phyloP scores from a whole-genome alignment of 371 early-diverging fungal species.

The Zancudomyces culisetae region DNA sequence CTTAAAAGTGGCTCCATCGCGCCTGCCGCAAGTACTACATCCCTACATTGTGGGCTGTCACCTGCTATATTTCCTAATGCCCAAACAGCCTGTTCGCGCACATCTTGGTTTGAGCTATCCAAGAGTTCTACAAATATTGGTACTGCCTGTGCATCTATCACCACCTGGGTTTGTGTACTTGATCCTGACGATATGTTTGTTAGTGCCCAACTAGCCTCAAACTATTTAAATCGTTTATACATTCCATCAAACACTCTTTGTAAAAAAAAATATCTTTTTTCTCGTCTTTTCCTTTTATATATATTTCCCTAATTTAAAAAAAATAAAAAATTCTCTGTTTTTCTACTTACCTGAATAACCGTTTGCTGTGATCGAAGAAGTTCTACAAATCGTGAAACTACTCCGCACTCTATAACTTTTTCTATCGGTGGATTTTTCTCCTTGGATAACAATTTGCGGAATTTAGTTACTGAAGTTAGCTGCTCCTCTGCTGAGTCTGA shows the following conservation, averaged over 20 bases:
- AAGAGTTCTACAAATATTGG: slow-evolving; percentile 86
- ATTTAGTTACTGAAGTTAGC: slow-evolving; percentile 69
- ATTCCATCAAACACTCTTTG: no score
- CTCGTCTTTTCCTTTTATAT: no score
- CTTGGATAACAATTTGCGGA: slow-evolving; percentile 93
- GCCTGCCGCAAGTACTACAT: slow-evolving; percentile 72
- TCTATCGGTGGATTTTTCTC: slow-evolving; percentile 97
- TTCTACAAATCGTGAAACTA: slow-evolving; percentile 90
- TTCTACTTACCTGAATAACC: slow-evolving; percentile 76
- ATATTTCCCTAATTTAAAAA: no score
- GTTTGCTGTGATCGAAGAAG: slow-evolving; percentile 64
- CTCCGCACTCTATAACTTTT: slow-evolving; percentile 84
- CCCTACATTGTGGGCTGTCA: slow-evolving; percentile 88
- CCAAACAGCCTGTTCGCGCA: slow-evolving; percentile 99
- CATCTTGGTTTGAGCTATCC: slow-evolving; percentile 63
- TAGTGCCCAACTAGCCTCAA: slow-evolving; percentile 99
- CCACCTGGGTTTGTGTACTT: slow-evolving; percentile 84
- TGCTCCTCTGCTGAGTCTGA: slow-evolving; percentile 59
- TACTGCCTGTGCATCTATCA: slow-evolving; percentile 88
- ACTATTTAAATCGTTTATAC: slow-evolving; percentile 36
- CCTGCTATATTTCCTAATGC: slow-evolving; percentile 99
- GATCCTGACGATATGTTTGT: slow-evolving; percentile 99
- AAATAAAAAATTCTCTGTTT: no score
- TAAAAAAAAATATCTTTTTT: no score
- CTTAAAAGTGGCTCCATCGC: slow-evolving; percentile 65